Base-by-base conservation (phyloP, 345 rosid species). In the Physaria fendleri region DNA sequence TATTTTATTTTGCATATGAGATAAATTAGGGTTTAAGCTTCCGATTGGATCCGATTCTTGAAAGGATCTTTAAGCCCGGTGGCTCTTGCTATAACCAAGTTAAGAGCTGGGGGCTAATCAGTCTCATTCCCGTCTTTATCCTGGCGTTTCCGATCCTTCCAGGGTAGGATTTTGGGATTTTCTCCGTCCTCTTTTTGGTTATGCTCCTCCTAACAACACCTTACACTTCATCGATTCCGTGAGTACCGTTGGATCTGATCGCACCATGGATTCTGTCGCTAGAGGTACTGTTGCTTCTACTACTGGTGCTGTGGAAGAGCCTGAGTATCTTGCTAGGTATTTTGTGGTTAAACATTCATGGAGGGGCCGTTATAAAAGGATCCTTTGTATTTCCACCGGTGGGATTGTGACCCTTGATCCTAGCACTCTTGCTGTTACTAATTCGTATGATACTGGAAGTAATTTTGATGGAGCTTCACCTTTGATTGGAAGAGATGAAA, bases 41-140 rank as follows among this genome's bases (percentile, higher is more conserved):
- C 13, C 14, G 4, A 4, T 32, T 13, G 15, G 52, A 67, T 58
- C 62, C 62, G 42, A 18, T 51, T 18, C 5, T 43, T 43, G 20
- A 23, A 18, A 18, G 18, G 50, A 51, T 34, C 46, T 35, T 5
- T 17, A 11, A 3, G 64, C 74, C 61, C 18, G 28, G 73, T 75
- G 79, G 81, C 56, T 54, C 64, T 60, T 59, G 12, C 48, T 73
- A 24, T 34, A 53, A 34, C 74, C 62, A 69, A 49, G 58, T 69
- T 43, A 71, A 74, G 87, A 79, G 71, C 97, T 93, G 97, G 97
- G 97, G 88, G 95, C 95, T 57, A 77, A 87, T 82, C 97, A 93
- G 83, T 93, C 94, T 9, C 82, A 60, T 74, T 71, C 84, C 64
- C 85, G 81, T 83, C 89, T 74, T 77, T 61, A 66, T 71, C 78